Evolutionary conservation across 805 yeast species (phyloP), one percentile per base, ranked within the genome.

Genomic region (Dipodascopsis uninucleata): DNA sequence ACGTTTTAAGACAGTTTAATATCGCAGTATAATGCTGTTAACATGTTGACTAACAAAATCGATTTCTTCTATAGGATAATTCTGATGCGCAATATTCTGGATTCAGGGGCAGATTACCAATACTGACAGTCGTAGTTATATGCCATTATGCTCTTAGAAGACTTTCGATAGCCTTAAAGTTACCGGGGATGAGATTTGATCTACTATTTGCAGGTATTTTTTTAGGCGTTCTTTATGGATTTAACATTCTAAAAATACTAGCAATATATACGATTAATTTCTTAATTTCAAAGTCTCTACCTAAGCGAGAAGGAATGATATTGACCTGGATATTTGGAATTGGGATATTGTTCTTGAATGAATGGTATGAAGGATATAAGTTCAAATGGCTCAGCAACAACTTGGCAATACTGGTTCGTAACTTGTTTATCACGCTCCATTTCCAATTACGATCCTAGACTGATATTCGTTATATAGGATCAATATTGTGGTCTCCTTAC

Each of bases 71-170:
- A 8, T 59, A 64, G 35, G 98, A 93, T 63, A 89, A 90, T 61
- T 83, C 95, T 4, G 99, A 93, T 62, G 71, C 73, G 25, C 99
- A 93, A 64, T 93, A 90, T 60, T 66, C 85, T 21, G 86, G 88
- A 59, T 87, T 93, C 61, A 75, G 98, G 57, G 82, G 84, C 60
- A 88, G 88, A 60, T 71, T 90, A 52, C 75, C 78, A 9, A 61
- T 83, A 38, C 67, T 93, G 38, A 60, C 70, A n/a, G 76, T 67
- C 0, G 68, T 86, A 38, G 71, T 82, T 43, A 52, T 60, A 0
- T 61, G 69, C 1, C 97, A 93, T 64, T 62, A 71, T 3, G 37
- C 58, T 0, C 45, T 82, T 6, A 76, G 95, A 55, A 62, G 65
- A 39, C 7, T 57, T 1, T 47, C 61, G 1, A 35, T 57, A 5